Evolutionary conservation across 1,284 basidiomycete genomes (phyloP), one percentile per base, ranked within the genome.

Genomic region (Cryptococcus jaspeensis): DNA sequence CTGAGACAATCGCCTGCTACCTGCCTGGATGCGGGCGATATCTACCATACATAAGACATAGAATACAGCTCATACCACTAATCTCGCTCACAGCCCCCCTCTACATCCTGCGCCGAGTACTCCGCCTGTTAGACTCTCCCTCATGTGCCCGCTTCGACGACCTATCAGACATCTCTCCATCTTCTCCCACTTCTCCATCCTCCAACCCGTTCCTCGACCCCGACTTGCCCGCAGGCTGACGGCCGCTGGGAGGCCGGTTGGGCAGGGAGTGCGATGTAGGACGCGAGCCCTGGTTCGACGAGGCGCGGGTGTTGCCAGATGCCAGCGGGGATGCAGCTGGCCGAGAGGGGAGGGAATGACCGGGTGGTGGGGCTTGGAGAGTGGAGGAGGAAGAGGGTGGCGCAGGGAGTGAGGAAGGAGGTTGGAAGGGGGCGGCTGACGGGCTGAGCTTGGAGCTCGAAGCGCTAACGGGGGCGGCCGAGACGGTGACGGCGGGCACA

Each of bases 381-480:
- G n/a, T 15, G 45, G 32, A 9, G 32, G 23, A 32, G 28, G 28
- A 32, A 8, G 23, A 47, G n/a, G n/a, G n/a, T 20, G 45, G 25
- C 6, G 8, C 25, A n/a, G 45, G 16, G 15, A 32, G 6, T 28
- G n/a, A 23, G 45, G 32, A n/a, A 47, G 23, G 45, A 5, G 45
- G 45, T 9, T 36, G 25, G 23, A 47, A 36, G 32, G 69, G 62
- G 2, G 65, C 53, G 5, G 69, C 63, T n/a, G 61, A 49, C 1
- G 60, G 61, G 48, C 51, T 67, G 23, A 70, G 56, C 47, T 61
- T 60, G 11, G 62, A 47, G 23, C 45, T 35, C 35, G 42, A 48
- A 16, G 32, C 23, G 37, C 44, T 35, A 16, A 9, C 9, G 28
- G 28, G 4, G 28, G 56, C 12, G 38, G 44, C 46, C 40, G 54